phyloP scores from a whole-genome alignment of 192 early-diverging fungal genomes.

The Coemansia sp. region DNA sequence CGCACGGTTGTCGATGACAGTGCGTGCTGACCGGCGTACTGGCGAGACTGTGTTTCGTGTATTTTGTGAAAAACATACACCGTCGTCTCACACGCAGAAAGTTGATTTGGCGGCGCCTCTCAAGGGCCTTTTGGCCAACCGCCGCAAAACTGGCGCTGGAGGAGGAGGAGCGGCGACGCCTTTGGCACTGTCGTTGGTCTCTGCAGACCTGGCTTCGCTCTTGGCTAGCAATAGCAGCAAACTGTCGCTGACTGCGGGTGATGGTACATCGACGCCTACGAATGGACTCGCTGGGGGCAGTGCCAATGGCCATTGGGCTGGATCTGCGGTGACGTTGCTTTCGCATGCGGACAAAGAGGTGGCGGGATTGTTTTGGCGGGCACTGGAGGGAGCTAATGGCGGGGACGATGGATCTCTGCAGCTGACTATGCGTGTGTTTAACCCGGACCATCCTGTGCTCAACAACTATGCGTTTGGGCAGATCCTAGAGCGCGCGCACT shows the following conservation, averaged over 20 bases:
- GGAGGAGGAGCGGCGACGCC: background rate
- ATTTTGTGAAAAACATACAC: conserved; percentile 91
- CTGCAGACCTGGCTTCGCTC: conserved; percentile 18
- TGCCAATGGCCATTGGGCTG: conserved; percentile 8
- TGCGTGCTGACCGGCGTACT: conserved; percentile 58
- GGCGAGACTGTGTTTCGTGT: conserved; percentile 66
- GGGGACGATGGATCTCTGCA: conserved; percentile 34
- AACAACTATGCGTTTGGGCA: conserved; percentile 33
- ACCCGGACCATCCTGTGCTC: conserved; percentile 39
- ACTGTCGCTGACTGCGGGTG: background rate
- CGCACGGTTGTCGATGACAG: conserved; percentile 84
- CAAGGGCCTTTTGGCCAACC: conserved; percentile 6
- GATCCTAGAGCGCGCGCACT: conserved; percentile 1
- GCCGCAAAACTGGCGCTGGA: conserved; percentile 6
- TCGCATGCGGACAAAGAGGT: conserved; percentile 1
- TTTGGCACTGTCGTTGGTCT: conserved; percentile 16
- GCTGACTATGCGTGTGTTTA: conserved; percentile 42
- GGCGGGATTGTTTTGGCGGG: conserved; percentile 4
- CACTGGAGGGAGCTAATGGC: background rate
- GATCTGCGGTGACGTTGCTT: conserved; percentile 2
- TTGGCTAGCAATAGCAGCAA: conserved; percentile 2
- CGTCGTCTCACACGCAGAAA: conserved; percentile 49
- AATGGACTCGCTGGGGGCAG: background rate
- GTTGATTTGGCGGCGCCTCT: conserved; percentile 37
- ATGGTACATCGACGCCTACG: background rate